These are phyloP conservation scores for Globisporangium echinulatum DNA, from an alignment of 352 stramenopile species.

Conservation along the genomic window DNA sequence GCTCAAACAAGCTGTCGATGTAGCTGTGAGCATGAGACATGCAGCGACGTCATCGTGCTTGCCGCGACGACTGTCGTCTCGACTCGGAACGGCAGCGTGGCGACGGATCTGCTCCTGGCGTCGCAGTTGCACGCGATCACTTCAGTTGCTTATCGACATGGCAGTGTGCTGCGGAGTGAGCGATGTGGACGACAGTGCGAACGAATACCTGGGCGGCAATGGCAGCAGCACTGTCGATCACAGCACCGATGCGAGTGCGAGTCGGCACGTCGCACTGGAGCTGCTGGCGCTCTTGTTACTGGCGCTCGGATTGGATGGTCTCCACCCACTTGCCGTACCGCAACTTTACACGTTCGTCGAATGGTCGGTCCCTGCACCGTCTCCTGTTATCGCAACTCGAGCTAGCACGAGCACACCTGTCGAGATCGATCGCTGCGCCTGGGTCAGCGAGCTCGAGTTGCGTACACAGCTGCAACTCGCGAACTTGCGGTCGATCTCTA, in stretches of 20 bases:
- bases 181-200: not conserved
- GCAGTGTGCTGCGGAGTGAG: constrained; percentile 1
- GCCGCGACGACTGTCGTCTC: too few species aligned
- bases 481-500: not conserved
- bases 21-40: not conserved
- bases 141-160: not conserved
- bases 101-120: not conserved
- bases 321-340: constrained; percentile 4
- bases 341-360: constrained; percentile 10
- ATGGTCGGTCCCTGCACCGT: not conserved
- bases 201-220: not conserved
- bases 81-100: too few species aligned
- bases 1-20: not conserved
- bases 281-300: constrained; percentile 7
- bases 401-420: too few species aligned
- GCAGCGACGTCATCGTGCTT: not conserved
- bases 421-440: not conserved
- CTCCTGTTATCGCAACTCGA: not conserved
- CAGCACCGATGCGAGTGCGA: not conserved
- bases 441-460: not conserved
- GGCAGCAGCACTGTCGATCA: not conserved
- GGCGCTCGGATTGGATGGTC: not conserved
- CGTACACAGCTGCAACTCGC: not conserved
- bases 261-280: constrained; percentile 1
- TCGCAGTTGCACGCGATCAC: not conserved